These are phyloP conservation scores for Tricholoma matsutake DNA, from an alignment of 768 basidiomycete species.

Conservation along the genomic window DNA sequence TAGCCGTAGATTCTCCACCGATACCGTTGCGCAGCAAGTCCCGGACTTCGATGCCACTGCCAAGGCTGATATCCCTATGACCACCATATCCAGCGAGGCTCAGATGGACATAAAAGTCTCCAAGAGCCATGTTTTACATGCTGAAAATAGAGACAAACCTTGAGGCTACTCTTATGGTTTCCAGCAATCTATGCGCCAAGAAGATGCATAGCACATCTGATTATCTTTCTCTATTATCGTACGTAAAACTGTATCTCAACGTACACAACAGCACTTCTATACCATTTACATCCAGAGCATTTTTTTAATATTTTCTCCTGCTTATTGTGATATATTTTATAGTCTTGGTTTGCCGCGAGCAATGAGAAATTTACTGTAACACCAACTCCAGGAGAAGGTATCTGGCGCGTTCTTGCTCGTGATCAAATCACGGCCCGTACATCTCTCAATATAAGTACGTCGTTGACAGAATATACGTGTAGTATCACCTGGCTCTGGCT, in stretches of 20 bases:
- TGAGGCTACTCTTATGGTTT: background rate
- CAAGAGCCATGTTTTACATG: background rate
- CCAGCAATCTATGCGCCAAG: background rate
- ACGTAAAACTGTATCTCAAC: background rate
- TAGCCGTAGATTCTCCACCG: constrained; percentile 10
- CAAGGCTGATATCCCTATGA: background rate
- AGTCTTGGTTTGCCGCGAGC: too few relatives aligned
- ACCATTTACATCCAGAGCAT: background rate
- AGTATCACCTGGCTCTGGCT: too few relatives aligned
- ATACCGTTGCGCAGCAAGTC: constrained; percentile 5
- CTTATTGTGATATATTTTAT: background rate
- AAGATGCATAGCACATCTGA: background rate
- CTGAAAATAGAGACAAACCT: background rate
- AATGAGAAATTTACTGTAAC: too few relatives aligned
- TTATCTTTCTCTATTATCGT: background rate
- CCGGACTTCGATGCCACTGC: background rate
- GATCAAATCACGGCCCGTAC: too few relatives aligned
- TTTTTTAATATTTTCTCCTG: background rate
- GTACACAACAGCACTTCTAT: too few relatives aligned
- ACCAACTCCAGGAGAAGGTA: too few relatives aligned
- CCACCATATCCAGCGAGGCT: background rate
- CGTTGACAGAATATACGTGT: too few relatives aligned
- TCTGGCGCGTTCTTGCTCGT: too few relatives aligned
- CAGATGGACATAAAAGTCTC: background rate
- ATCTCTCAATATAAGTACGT: too few relatives aligned